These are phyloP conservation scores for Porogramme epimiltina DNA, from an alignment of 1,284 basidiomycete genomes.

Conservation along the genomic window DNA sequence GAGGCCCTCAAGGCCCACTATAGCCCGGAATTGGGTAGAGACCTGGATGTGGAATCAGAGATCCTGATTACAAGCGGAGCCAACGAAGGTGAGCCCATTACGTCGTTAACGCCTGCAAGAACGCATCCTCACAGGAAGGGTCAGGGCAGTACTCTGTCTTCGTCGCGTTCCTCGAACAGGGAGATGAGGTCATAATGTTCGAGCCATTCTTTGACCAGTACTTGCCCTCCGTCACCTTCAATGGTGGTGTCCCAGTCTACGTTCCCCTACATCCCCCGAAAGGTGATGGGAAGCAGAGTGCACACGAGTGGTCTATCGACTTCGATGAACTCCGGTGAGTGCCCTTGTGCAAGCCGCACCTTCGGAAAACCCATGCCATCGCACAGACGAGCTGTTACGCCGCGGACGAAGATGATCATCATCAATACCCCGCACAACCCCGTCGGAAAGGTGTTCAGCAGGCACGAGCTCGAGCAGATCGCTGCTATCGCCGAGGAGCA, in stretches of 20 bases:
- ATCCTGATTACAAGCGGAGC: slow-evolving; percentile 95
- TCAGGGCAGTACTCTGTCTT: slow-evolving; percentile 90
- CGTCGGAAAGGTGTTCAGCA: slow-evolving; percentile 92
- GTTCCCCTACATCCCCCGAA: slow-evolving; percentile 91
- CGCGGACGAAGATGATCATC: slow-evolving; percentile 90
- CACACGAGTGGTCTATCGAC: slow-evolving; percentile 86
- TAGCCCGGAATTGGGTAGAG: slow-evolving; percentile 67
- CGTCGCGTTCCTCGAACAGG: slow-evolving; percentile 84
- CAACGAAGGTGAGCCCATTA: slow-evolving; percentile 80
- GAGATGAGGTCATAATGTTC: slow-evolving; percentile 98
- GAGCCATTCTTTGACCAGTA: slow-evolving; percentile 99
- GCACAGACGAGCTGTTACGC: slow-evolving; percentile 74
- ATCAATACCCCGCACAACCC: slow-evolving; percentile 97
- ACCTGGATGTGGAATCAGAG: slow-evolving; percentile 84
- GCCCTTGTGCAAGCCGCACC: too few species aligned
- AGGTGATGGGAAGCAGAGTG: slow-evolving; percentile 57
- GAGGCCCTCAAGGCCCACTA: slow-evolving; percentile 85
- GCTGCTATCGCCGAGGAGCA: slow-evolving; percentile 89
- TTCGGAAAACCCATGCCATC: too few species aligned
- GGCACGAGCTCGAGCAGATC: slow-evolving; percentile 81
- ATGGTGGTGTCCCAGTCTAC: slow-evolving; percentile 91
- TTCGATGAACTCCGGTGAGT: slow-evolving; percentile 80
- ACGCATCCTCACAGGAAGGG: neutral
- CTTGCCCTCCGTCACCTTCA: slow-evolving; percentile 89
- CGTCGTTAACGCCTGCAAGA: neutral